Evolutionary conservation across 1,284 basidiomycete species (phyloP).

Genomic region (Tilletiopsis washingtonensis): DNA sequence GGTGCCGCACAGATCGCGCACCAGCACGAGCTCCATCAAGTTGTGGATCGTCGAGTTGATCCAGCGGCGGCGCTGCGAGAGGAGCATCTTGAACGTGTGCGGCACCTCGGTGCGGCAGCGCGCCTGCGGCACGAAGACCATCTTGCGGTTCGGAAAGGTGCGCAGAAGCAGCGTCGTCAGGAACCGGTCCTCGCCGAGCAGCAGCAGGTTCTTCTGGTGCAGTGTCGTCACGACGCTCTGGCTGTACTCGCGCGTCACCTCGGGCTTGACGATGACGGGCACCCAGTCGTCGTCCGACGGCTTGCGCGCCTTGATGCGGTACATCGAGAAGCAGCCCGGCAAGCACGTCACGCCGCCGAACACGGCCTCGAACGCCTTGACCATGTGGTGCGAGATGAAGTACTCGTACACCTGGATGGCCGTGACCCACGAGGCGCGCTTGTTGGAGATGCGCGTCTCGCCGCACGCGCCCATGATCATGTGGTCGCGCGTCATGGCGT

Average conservation of each 20-base stretch:
- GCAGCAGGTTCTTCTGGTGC: constrained; percentile 93
- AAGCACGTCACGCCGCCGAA: constrained; percentile 99
- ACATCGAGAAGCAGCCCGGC: constrained; percentile 99
- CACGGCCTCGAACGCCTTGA: constrained; percentile 96
- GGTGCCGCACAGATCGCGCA: constrained; percentile 71
- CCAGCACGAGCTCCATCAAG: constrained; percentile 95
- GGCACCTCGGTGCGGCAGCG: constrained; percentile 91
- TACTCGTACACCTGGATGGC: constrained; percentile 98
- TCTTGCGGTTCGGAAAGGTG: constrained; percentile 89
- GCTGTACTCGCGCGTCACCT: constrained; percentile 94
- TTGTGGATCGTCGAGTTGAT: constrained; percentile 99
- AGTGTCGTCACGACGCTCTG: constrained; percentile 86
- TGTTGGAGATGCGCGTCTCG: constrained; percentile 97
- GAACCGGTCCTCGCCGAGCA: constrained; percentile 98
- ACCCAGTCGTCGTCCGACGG: constrained; percentile 82
- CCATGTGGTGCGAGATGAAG: constrained; percentile 96
- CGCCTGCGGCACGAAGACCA: constrained; percentile 98
- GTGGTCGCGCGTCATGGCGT: constrained; percentile 96
- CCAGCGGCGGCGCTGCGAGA: constrained; percentile 96
- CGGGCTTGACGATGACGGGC: constrained; percentile 90
- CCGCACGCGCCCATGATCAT: constrained; percentile 99
- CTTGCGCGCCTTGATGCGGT: constrained; percentile 88
- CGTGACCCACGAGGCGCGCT: constrained; percentile 88
- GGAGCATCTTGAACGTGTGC: constrained; percentile 82
- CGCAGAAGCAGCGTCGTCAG: constrained; percentile 61